A percentile compares a stretch with the other conserved stretches of the same genome.
Evolutionary conservation across 148 eudicot genomes (phyloP).

Genomic region (Fagopyrum esculentum): DNA sequence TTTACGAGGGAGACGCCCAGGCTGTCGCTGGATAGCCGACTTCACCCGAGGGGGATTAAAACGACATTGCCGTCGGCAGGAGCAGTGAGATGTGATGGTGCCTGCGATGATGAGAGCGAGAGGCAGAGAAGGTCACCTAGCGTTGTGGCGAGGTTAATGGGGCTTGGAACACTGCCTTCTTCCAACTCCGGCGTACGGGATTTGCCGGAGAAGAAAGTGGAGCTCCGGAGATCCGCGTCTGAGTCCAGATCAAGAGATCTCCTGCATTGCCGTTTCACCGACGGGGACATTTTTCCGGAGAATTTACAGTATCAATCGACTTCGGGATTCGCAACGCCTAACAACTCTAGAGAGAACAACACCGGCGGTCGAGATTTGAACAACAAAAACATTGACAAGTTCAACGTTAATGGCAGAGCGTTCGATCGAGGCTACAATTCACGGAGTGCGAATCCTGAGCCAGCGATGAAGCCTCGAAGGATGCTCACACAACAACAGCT

Average conservation of each 20-base stretch:
- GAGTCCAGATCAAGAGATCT: slow-evolving; percentile 78
- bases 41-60: slow-evolving; percentile 54
- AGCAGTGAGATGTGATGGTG: slow-evolving; percentile 7
- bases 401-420: slow-evolving; percentile 1
- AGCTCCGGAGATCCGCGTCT: slow-evolving; percentile 81
- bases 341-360: slow-evolving; percentile 4
- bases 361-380: slow-evolving; percentile 13
- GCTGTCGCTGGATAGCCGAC: slow-evolving; percentile 78
- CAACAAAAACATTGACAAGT: not conserved
- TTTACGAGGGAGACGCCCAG: slow-evolving; percentile 74
- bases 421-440: not conserved
- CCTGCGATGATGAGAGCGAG: slow-evolving; percentile 25
- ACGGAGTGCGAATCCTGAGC: not conserved
- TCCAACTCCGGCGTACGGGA: slow-evolving; percentile 8
- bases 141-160: slow-evolving; percentile 90
- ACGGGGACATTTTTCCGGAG: slow-evolving; percentile 15
- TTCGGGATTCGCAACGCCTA: not conserved
- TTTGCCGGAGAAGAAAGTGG: slow-evolving; percentile 26
- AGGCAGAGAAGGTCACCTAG: slow-evolving; percentile 63
- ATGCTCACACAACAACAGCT: slow-evolving; percentile 23
- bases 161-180: slow-evolving; percentile 54
- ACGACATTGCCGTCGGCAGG: not conserved
- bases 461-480: not conserved
- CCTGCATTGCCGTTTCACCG: slow-evolving; percentile 25
- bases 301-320: not conserved